Evolutionary conservation across 129 eudicot species (phyloP).

Genomic region (Escallonia rubra): DNA sequence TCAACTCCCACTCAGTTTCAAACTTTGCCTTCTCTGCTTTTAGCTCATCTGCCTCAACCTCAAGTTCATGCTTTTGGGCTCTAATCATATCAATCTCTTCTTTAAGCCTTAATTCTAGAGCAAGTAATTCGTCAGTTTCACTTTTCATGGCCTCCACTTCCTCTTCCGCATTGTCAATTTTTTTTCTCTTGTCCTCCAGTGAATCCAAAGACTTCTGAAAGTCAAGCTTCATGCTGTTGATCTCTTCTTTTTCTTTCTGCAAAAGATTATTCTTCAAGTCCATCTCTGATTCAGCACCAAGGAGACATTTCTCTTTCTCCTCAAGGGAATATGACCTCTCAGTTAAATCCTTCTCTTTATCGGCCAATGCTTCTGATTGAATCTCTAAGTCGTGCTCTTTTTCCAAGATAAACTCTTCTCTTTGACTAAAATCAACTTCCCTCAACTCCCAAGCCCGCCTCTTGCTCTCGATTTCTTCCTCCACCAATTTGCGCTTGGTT

Average conservation of each 20-base stretch:
- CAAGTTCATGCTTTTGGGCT: constrained; percentile 67
- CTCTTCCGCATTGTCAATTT: constrained; percentile 52
- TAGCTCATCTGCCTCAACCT: constrained; percentile 68
- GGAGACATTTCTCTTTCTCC: constrained; percentile 51
- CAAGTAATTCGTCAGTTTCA: constrained; percentile 67
- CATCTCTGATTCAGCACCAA: constrained; percentile 36
- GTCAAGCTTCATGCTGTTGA: constrained; percentile 26
- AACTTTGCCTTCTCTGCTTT: constrained; percentile 67
- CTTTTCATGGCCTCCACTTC: constrained; percentile 57
- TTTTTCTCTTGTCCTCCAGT: constrained; percentile 53
- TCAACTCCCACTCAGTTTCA: constrained; percentile 80
- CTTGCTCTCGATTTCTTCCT: constrained; percentile 64
- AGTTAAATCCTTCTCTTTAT: constrained; percentile 53
- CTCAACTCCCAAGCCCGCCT: constrained; percentile 88
- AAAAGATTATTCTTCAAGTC: constrained; percentile 41
- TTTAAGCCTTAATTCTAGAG: constrained; percentile 66
- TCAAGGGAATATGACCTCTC: constrained; percentile 43
- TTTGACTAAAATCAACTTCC: constrained; percentile 74
- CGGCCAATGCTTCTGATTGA: constrained; percentile 41
- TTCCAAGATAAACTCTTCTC: constrained; percentile 59
- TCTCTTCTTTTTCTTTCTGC: constrained; percentile 53
- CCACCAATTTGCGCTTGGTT: constrained; percentile 56
- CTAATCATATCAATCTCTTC: constrained; percentile 83
- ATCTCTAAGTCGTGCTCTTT: constrained; percentile 69
- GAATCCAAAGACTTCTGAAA: constrained; percentile 41